These are phyloP conservation scores for Exophiala calicioides DNA, from an alignment of 2,329 filamentous ascomycete genomes.

Conservation along the genomic window DNA sequence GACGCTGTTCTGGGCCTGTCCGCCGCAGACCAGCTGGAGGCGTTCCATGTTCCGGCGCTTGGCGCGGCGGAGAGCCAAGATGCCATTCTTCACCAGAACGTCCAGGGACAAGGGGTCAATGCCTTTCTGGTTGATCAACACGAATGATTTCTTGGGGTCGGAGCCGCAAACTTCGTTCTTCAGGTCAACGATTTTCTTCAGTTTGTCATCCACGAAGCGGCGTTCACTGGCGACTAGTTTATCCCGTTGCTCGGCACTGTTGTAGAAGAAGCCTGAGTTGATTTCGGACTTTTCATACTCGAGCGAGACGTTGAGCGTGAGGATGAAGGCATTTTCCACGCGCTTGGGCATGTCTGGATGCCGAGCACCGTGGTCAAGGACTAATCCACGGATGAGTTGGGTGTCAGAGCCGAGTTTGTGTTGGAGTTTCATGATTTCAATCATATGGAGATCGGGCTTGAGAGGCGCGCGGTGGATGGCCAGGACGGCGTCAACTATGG, in stretches of 20 bases:
- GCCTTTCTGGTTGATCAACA: conserved; percentile 98
- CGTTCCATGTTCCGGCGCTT: conserved; percentile 99
- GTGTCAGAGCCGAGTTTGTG: conserved; percentile 95
- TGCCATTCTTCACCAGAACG: conserved; percentile 96
- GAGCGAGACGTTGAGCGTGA: conserved; percentile 92
- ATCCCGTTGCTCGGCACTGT: conserved; percentile 91
- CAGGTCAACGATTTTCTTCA: conserved; percentile 94
- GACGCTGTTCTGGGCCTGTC: conserved; percentile 89
- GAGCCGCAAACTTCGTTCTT: conserved; percentile 97
- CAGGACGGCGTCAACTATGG: conserved; percentile 94
- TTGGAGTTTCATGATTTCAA: conserved; percentile 99
- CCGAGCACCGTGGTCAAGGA: conserved; percentile 89
- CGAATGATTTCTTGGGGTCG: conserved; percentile 92
- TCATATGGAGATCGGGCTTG: conserved; percentile 97
- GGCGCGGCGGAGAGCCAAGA: conserved; percentile 86
- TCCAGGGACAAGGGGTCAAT: conserved; percentile 96
- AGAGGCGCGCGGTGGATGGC: conserved; percentile 85
- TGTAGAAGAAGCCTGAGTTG: conserved; percentile 99
- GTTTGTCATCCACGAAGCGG: conserved; percentile 90
- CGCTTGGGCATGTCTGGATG: conserved; percentile 98
- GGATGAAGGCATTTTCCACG: conserved; percentile 90
- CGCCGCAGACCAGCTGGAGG: conserved; percentile 90
- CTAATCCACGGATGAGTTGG: conserved; percentile 88
- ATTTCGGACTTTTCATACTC: conserved; percentile 99
- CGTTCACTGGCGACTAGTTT: conserved; percentile 98